Evolutionary conservation across 2,329 filamentous ascomycete species (phyloP), one percentile per base, ranked within the genome.

Genomic region (Colletotrichum brevisporum): DNA sequence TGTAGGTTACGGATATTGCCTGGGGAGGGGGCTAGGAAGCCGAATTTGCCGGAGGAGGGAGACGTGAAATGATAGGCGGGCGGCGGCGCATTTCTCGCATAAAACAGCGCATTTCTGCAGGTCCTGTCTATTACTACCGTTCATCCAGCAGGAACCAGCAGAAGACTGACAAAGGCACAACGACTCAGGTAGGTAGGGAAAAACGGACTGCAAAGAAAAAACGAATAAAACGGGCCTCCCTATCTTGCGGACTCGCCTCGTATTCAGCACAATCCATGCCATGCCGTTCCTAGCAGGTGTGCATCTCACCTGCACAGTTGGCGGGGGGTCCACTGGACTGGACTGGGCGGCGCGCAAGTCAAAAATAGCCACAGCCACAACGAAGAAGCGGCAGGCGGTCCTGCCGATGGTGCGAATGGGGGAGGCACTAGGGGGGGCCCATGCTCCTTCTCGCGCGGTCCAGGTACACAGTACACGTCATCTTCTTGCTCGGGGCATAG

Each of bases 331-430:
- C 45, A 47, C 12, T 50, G 9, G n/a, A 47, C 43, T 16, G 16
- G 5, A 18, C 48, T 21, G 31, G 31, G 31, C 12, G 18, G 48
- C 48, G 21, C 26, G 50, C 24, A 18, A 16, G 54, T 65, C 67
- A 69, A 69, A 69, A 69, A 69, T 69, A 69, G 67, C 36, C 62
- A 69, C 67, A 69, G 62, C 67, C 62, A 69, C 60, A 48, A 52
- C 50, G 45, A 36, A 10, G 31, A 36, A 48, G 39, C 54, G 36
- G 53, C 21, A 36, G 58, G 58, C 66, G 66, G 66, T 31, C 62
- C 48, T 60, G 66, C 66, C 62, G 61, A 60, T 59, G 27, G 36
- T 27, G 15, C 27, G 47, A 45, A 18, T 15, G 15, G 18, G 18
- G 18, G 39, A 57, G 9, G 39, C 4, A 10, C 31, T 36, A 36